A percentile compares a stretch with the other conserved stretches of the same genome.
phyloP scores from a whole-genome alignment of 164 flowering plant genomes.

The Saururus chinensis region DNA sequence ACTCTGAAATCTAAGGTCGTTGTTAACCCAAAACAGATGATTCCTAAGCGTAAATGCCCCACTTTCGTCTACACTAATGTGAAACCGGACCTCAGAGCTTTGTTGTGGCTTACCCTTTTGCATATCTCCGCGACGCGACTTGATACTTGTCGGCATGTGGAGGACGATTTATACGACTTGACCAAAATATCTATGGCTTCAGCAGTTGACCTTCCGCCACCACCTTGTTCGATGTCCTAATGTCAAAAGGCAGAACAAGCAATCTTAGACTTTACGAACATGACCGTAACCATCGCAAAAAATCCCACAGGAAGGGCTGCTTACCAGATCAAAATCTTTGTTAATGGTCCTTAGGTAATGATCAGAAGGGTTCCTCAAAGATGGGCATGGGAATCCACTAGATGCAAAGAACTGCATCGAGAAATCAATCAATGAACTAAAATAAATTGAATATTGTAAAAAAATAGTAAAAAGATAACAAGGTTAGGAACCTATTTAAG shows the following conservation, averaged over 20 bases:
- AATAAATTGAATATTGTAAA: not conserved
- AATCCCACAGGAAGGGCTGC: no score
- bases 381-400: slow-evolving; percentile 68
- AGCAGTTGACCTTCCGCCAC: slow-evolving; percentile 19
- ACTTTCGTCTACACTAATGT: no score
- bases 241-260: not conserved
- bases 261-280: not conserved
- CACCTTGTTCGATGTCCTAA: slow-evolving; percentile 30
- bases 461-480: not conserved
- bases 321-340: slow-evolving; percentile 62
- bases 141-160: slow-evolving; percentile 16
- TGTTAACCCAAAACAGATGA: not conserved
- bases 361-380: slow-evolving; percentile 66
- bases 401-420: slow-evolving; percentile 54
- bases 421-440: not conserved
- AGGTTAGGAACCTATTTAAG: no score
- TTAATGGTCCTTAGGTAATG: slow-evolving; percentile 66
- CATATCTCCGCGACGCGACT: slow-evolving; percentile 15
- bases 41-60: not conserved
- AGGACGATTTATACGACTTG: slow-evolving; percentile 32
- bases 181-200: slow-evolving; percentile 34
- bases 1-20: not conserved
- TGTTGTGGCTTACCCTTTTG: slow-evolving; percentile 18
- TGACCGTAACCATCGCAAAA: no score
- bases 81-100: no score